Evolutionary conservation across 192 early-diverging fungal species (phyloP).

Genomic region (Mortierella antarctica): DNA sequence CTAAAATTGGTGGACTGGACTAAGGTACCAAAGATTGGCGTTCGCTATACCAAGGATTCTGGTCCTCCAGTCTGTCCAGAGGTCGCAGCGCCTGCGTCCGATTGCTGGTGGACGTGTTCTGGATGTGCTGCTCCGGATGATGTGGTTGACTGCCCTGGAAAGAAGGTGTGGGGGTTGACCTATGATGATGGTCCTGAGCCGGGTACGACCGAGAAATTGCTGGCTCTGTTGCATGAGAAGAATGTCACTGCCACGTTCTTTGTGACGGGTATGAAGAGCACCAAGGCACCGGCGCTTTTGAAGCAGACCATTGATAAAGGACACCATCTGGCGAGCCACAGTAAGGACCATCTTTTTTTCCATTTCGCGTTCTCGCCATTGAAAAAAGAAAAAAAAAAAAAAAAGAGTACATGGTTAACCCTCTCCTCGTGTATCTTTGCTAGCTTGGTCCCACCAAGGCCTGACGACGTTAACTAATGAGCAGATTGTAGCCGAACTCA

Average conservation of each 20-base stretch:
- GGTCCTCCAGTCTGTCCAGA: too few species aligned
- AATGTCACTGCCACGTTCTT: conserved; percentile 56
- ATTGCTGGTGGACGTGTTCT: conserved; percentile 50
- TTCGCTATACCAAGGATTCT: too few species aligned
- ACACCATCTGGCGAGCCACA: conserved; percentile 70
- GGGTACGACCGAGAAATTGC: conserved; percentile 44
- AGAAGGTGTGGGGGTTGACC: conserved; percentile 53
- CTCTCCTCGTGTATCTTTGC: neutral
- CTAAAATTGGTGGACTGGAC: too few species aligned
- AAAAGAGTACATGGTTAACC: neutral
- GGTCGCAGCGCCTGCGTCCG: too few species aligned
- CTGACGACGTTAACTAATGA: conserved; percentile 60
- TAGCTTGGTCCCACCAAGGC: conserved; percentile 67
- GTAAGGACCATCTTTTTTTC: conserved; percentile 9
- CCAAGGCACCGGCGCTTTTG: conserved; percentile 55
- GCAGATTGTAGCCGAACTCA: conserved; percentile 66
- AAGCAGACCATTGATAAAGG: conserved; percentile 43
- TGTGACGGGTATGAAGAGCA: conserved; percentile 57
- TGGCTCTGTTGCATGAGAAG: conserved; percentile 39
- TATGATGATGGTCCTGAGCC: conserved; percentile 59
- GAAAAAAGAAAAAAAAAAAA: too few species aligned
- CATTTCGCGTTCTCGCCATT: neutral
- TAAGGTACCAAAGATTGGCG: too few species aligned
- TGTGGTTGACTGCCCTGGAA: conserved; percentile 44
- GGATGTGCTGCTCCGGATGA: conserved; percentile 41